phyloP scores from a whole-genome alignment of 2,329 filamentous ascomycete genomes.

The Sporothrix pseudoabietina region DNA sequence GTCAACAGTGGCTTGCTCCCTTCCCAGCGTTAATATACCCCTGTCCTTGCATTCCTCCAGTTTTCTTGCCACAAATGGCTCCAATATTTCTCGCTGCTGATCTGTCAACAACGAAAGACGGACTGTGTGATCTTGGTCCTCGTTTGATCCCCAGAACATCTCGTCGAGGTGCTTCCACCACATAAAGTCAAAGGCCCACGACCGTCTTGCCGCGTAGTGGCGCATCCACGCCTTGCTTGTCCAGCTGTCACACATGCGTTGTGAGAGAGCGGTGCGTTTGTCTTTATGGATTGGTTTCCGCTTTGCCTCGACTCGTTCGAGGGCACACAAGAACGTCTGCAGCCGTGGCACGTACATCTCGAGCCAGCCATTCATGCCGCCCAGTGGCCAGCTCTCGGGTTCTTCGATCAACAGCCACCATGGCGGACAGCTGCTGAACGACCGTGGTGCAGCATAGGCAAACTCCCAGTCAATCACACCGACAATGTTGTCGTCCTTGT shows the following conservation, averaged over 20 bases:
- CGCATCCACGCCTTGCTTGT: slow-evolving; percentile 37
- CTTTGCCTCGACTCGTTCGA: slow-evolving; percentile 35
- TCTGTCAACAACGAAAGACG: slow-evolving; percentile 39
- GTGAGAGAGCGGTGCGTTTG: slow-evolving; percentile 29
- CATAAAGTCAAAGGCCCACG: slow-evolving; percentile 39
- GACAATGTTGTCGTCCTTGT: slow-evolving; percentile 37
- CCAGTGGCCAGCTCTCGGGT: slow-evolving; percentile 41
- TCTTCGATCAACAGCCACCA: slow-evolving; percentile 44
- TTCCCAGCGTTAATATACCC: background rate
- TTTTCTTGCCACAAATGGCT: slow-evolving; percentile 41
- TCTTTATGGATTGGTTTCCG: background rate
- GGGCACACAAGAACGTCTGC: slow-evolving; percentile 40
- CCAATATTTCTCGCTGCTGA: slow-evolving; percentile 39
- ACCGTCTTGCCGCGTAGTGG: slow-evolving; percentile 37
- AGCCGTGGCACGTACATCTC: slow-evolving; percentile 41
- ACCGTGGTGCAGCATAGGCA: slow-evolving; percentile 40
- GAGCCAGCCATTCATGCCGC: slow-evolving; percentile 41
- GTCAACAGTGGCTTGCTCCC: background rate
- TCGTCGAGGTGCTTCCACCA: slow-evolving; percentile 39
- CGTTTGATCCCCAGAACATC: slow-evolving; percentile 35
- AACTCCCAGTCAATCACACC: slow-evolving; percentile 49
- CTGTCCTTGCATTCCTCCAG: slow-evolving; percentile 37
- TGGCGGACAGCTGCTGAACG: slow-evolving; percentile 41
- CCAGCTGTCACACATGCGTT: slow-evolving; percentile 39
- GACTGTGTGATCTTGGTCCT: slow-evolving; percentile 39